Conservation (phyloP, 2,329 filamentous ascomycete species). For the Magnaporthales sp. region DNA sequence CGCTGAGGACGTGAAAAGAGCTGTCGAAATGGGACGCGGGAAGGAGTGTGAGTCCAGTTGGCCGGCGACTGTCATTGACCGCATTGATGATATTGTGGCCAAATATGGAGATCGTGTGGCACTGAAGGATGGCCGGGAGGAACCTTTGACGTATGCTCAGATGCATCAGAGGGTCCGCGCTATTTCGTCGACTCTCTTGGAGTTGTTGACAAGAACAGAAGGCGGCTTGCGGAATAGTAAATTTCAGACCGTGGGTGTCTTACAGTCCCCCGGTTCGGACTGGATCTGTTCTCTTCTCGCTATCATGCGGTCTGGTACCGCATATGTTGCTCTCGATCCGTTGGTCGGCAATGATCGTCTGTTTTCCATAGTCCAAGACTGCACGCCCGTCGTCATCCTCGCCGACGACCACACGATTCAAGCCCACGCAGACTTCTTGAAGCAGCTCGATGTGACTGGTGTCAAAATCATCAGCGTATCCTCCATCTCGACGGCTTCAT, state of each 20-base stretch:
- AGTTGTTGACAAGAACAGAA: too few species aligned
- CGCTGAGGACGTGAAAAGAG: background rate
- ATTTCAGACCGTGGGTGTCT: constrained; percentile 25
- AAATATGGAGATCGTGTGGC: constrained; percentile 10
- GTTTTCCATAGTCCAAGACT: background rate
- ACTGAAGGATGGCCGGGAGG: constrained; percentile 11
- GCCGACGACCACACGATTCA: background rate
- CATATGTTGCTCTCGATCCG: constrained; percentile 32
- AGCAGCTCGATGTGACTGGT: background rate
- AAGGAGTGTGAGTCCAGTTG: constrained; percentile 14
- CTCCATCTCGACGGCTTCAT: background rate
- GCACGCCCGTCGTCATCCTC: background rate
- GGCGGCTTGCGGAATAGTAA: background rate
- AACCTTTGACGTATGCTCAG: constrained; percentile 18
- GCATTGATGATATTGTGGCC: constrained; percentile 24
- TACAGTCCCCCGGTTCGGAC: constrained; percentile 25
- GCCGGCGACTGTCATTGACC: constrained; percentile 23
- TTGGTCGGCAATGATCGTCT: constrained; percentile 21
- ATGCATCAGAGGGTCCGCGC: constrained; percentile 12
- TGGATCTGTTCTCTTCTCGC: constrained; percentile 29
- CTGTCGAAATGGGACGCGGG: background rate
- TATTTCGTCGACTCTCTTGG: background rate
- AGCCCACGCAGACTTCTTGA: background rate
- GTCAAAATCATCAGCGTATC: background rate
- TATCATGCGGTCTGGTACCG: constrained; percentile 26